These are phyloP conservation scores for Anethum foeniculum DNA, from an alignment of 140 eudicot species.

Conservation along the genomic window DNA sequence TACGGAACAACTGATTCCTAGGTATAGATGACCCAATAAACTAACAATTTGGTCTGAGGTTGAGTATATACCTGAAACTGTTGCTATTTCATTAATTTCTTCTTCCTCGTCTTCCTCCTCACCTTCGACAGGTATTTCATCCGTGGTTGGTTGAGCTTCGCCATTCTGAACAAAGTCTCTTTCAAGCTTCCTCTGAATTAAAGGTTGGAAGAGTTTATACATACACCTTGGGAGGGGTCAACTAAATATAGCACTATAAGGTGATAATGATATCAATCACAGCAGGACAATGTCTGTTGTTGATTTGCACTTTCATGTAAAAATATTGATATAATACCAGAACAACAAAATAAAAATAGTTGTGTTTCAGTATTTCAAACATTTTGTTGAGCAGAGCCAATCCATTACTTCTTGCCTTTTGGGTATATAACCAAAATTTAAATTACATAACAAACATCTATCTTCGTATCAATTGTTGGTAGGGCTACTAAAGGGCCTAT, in stretches of 20 bases:
- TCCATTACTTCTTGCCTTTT: background rate
- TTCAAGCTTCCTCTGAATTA: slow-evolving; percentile 67
- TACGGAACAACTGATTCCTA: background rate
- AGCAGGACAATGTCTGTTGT: background rate
- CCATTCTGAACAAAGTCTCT: slow-evolving; percentile 59
- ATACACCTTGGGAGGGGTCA: background rate
- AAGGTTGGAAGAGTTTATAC: background rate
- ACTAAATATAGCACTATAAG: background rate
- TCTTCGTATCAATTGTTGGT: background rate
- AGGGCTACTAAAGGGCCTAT: background rate
- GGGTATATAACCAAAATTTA: background rate
- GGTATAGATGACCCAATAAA: background rate
- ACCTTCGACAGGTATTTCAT: slow-evolving; percentile 29
- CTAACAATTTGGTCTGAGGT: background rate
- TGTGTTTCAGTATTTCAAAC: background rate
- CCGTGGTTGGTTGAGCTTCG: slow-evolving; percentile 48
- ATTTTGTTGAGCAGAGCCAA: background rate
- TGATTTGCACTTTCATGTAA: background rate
- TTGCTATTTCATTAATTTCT: slow-evolving; percentile 34
- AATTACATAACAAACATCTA: background rate
- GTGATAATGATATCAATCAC: background rate
- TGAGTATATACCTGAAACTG: slow-evolving; percentile 56
- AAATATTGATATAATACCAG: background rate
- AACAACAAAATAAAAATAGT: background rate
- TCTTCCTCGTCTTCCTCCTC: slow-evolving; percentile 35